A percentile compares a stretch with the other conserved stretches of the same genome.
These are phyloP conservation scores for Septoria petroselini DNA, from an alignment of 2,329 filamentous ascomycete species.

Conservation along the genomic window DNA sequence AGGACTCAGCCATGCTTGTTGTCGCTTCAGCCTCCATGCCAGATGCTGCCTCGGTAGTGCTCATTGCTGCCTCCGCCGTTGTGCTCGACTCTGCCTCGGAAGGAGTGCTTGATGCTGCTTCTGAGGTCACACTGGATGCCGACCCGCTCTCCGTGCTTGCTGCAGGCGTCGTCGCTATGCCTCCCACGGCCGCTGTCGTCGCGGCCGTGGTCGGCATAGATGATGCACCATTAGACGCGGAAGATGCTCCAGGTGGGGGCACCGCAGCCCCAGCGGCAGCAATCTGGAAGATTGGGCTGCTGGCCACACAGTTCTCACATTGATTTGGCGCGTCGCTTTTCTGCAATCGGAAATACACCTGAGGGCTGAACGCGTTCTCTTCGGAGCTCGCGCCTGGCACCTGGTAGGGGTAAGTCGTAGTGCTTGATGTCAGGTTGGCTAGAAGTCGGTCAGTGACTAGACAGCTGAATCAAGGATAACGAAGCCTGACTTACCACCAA, in stretches of 20 bases:
- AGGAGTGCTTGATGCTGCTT: neutral
- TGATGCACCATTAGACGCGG: conserved; percentile 5
- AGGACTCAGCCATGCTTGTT: no score
- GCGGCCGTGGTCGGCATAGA: conserved; percentile 1
- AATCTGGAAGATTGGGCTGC: conserved; percentile 9
- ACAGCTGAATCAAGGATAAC: neutral
- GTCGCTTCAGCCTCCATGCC: neutral
- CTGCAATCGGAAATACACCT: conserved; percentile 12
- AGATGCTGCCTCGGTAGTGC: neutral
- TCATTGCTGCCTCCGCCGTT: neutral
- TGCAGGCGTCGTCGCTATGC: neutral
- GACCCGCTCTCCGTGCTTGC: neutral
- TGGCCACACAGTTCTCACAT: conserved; percentile 10
- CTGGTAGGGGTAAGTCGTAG: conserved; percentile 2
- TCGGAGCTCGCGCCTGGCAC: conserved; percentile 3
- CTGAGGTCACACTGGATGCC: neutral
- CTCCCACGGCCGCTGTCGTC: conserved; percentile 5
- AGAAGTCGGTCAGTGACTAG: neutral
- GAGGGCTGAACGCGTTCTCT: conserved; percentile 2
- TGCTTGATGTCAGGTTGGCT: conserved; percentile 5
- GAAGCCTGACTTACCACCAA: conserved; percentile 17
- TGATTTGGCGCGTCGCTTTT: conserved; percentile 13
- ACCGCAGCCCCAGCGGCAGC: conserved; percentile 1
- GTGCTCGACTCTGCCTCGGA: neutral
- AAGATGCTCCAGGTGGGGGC: neutral